Evolutionary conservation across 768 basidiomycete genomes (phyloP).

Genomic region (Fistulinella prunicolor): DNA sequence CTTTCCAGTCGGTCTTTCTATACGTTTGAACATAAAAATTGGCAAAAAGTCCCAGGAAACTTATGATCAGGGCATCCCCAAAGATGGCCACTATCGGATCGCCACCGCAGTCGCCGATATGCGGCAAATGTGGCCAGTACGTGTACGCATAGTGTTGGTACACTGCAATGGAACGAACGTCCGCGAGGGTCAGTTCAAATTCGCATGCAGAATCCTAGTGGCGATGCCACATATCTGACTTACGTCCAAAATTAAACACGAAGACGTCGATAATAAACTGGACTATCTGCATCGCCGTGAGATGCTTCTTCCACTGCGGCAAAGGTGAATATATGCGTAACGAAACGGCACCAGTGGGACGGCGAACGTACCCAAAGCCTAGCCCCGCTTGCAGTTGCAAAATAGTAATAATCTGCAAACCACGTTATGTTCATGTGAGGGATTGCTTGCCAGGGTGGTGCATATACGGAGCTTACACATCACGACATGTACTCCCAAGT

Average conservation of each 20-base stretch:
- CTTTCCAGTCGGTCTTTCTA: not conserved
- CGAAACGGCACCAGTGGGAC: not conserved
- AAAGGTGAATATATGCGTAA: not conserved
- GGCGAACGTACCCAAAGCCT: conserved; percentile 21
- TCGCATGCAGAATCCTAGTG: not conserved
- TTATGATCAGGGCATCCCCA: conserved; percentile 10
- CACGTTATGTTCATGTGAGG: not conserved
- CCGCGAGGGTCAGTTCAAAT: not conserved
- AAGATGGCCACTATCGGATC: conserved; percentile 19
- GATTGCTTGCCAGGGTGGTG: not conserved
- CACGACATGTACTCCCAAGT: conserved; percentile 86
- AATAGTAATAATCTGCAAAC: conserved; percentile 93
- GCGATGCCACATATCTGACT: conserved; percentile 6
- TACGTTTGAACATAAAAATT: conserved; percentile 28
- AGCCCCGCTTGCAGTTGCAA: conserved; percentile 75
- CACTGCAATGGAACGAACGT: conserved; percentile 8
- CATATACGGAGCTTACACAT: conserved; percentile 69
- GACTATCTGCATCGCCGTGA: conserved; percentile 26
- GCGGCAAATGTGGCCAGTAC: conserved; percentile 23
- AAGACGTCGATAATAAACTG: conserved; percentile 25
- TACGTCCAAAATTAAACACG: conserved; percentile 22
- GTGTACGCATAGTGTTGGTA: conserved; percentile 28
- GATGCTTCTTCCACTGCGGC: conserved; percentile 26
- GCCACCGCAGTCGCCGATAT: conserved; percentile 26
- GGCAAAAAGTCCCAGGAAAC: conserved; percentile 24